A percentile compares a stretch with the other conserved stretches of the same genome.
Evolutionary conservation across 2,329 filamentous ascomycete genomes (phyloP).

Genomic region (Macrophomina tecta): DNA sequence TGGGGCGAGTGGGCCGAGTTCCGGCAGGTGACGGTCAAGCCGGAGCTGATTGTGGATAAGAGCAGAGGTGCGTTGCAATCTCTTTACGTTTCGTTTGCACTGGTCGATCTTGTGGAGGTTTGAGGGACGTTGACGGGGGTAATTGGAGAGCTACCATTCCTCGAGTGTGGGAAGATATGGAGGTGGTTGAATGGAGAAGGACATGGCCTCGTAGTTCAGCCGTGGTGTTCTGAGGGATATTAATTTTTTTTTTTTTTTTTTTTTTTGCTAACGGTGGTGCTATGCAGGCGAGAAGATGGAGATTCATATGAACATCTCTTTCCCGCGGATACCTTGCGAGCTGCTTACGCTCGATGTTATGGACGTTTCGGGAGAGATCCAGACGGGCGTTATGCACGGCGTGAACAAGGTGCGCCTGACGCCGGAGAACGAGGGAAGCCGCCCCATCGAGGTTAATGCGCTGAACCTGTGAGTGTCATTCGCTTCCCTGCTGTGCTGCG

Average conservation of each 20-base stretch:
- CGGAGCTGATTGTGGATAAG: constrained; percentile 95
- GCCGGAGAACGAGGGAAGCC: constrained; percentile 74
- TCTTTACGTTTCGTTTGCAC: neutral
- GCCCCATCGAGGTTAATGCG: constrained; percentile 46
- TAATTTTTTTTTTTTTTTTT: too few species aligned
- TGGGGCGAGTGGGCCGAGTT: constrained; percentile 98
- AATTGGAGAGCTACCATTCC: too few species aligned
- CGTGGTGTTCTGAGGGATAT: too few species aligned
- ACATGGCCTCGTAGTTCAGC: too few species aligned
- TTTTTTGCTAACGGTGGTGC: constrained; percentile 18
- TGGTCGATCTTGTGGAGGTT: neutral
- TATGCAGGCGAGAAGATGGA: constrained; percentile 91
- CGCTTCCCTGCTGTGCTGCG: neutral
- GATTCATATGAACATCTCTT: constrained; percentile 96
- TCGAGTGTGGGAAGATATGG: too few species aligned
- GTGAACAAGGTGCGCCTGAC: constrained; percentile 87
- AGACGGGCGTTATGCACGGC: constrained; percentile 91
- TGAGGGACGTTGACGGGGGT: neutral
- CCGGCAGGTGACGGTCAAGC: constrained; percentile 80
- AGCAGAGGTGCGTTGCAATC: constrained; percentile 71
- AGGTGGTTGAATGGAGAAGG: neutral
- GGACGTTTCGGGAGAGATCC: constrained; percentile 97
- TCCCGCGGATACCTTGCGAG: constrained; percentile 92
- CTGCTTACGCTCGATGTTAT: constrained; percentile 96
- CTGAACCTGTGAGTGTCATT: constrained; percentile 44